phyloP scores from a whole-genome alignment of 768 basidiomycete genomes.

The Pulveroboletus frians region DNA sequence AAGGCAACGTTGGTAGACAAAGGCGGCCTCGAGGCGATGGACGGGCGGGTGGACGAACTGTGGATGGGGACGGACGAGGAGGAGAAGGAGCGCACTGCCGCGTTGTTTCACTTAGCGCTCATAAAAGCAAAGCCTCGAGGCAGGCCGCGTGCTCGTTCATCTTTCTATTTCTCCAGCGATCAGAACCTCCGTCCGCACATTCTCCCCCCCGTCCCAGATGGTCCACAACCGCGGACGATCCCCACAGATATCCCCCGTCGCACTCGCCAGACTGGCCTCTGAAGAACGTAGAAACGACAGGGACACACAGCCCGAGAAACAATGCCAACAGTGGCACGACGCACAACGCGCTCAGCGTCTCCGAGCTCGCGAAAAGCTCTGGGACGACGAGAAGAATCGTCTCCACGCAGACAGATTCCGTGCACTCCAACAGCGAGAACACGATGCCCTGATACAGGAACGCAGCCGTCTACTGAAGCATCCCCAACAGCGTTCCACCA shows the following conservation, averaged over 20 bases:
- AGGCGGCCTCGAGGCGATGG: conserved; percentile 2
- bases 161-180: background rate
- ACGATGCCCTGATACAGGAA: conserved; percentile 25
- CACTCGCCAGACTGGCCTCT: conserved; percentile 40
- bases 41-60: background rate
- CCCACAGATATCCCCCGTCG: conserved; percentile 37
- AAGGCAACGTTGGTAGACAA: background rate
- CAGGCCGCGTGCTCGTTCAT: background rate
- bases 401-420: conserved; percentile 36
- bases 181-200: background rate
- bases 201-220: conserved; percentile 7
- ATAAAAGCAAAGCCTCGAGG: conserved; percentile 1
- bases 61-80: background rate
- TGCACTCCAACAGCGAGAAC: conserved; percentile 33
- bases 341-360: conserved; percentile 38
- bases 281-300: conserved; percentile 41
- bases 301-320: conserved; percentile 30
- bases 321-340: conserved; percentile 31
- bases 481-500: conserved; percentile 10
- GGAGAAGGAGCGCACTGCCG: background rate
- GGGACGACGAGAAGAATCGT: conserved; percentile 44
- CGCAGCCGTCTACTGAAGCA: conserved; percentile 19
- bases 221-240: conserved; percentile 38
- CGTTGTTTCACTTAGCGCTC: background rate
- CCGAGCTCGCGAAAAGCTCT: conserved; percentile 42